These are phyloP conservation scores for Aspergillus puulaauensis DNA, from an alignment of 2,329 filamentous ascomycete genomes.

Conservation along the genomic window DNA sequence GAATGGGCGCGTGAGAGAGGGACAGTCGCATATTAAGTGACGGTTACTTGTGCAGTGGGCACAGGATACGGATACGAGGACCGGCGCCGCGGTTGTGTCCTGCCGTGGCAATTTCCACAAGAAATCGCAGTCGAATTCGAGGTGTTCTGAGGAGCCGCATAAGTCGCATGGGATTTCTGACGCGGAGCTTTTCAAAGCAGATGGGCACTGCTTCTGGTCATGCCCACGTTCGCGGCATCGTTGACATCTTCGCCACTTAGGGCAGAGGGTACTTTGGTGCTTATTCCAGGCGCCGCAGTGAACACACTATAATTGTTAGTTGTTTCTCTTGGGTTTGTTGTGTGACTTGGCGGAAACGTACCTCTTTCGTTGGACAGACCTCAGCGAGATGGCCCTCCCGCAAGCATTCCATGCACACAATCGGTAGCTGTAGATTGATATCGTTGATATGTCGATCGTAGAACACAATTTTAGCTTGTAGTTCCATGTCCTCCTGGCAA, in stretches of 20 bases:
- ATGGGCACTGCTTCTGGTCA: constrained; percentile 49
- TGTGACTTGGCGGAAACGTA: constrained; percentile 18
- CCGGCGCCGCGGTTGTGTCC: constrained; percentile 24
- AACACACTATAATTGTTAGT: constrained; percentile 32
- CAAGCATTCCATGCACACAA: constrained; percentile 45
- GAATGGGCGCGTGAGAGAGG: constrained; percentile 27
- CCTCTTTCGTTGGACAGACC: constrained; percentile 45
- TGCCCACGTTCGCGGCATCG: constrained; percentile 68
- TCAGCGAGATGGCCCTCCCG: constrained; percentile 43
- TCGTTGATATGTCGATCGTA: constrained; percentile 38
- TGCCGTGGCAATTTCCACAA: constrained; percentile 52
- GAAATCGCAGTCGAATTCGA: constrained; percentile 59
- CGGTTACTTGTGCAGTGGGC: constrained; percentile 43
- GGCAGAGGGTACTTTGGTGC: constrained; percentile 42
- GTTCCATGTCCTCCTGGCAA: constrained; percentile 37
- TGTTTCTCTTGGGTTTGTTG: not conserved
- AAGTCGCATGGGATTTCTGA: constrained; percentile 58
- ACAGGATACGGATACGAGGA: constrained; percentile 46
- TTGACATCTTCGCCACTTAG: constrained; percentile 41
- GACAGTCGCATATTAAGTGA: constrained; percentile 48
- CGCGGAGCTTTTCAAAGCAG: constrained; percentile 59
- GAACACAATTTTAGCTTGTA: constrained; percentile 40
- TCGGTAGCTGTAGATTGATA: constrained; percentile 41
- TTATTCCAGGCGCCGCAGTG: constrained; percentile 44
- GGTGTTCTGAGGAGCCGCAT: constrained; percentile 58